A percentile compares a stretch with the other conserved stretches of the same genome.
These are phyloP conservation scores for Schrenkiella parvula DNA, from an alignment of 345 rosid species.

Conservation along the genomic window DNA sequence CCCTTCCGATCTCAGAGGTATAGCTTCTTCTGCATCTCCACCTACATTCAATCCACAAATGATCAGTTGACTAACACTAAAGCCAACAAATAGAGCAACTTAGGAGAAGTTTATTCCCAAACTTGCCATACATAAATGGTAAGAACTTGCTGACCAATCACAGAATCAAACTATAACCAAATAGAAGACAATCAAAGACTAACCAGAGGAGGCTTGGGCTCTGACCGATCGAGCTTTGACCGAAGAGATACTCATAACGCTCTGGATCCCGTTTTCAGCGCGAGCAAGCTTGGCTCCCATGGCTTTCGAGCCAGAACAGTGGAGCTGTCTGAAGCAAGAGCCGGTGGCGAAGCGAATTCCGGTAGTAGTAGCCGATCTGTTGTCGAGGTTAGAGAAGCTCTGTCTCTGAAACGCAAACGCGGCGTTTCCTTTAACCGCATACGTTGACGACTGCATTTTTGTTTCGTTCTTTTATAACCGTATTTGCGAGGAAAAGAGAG, in stretches of 20 bases:
- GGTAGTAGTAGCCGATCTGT: conserved; percentile 26
- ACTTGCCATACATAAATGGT: too few relatives aligned
- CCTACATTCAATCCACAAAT: conserved; percentile 37
- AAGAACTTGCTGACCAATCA: too few relatives aligned
- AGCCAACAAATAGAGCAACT: not conserved
- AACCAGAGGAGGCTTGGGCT: conserved; percentile 73
- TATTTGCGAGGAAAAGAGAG: conserved; percentile 15
- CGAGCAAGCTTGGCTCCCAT: conserved; percentile 71
- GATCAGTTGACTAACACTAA: not conserved
- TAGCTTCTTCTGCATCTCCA: conserved; percentile 60
- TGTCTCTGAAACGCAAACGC: conserved; percentile 39
- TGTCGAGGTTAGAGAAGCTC: conserved; percentile 25
- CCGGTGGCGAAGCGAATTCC: conserved; percentile 30
- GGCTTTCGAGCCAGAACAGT: conserved; percentile 25
- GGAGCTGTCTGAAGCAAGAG: conserved; percentile 38
- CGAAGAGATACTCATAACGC: conserved; percentile 38
- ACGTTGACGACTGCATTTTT: conserved; percentile 61
- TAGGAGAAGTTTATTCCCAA: not conserved
- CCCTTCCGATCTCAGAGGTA: conserved; percentile 43
- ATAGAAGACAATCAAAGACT: conserved; percentile 16
- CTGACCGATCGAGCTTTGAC: conserved; percentile 56
- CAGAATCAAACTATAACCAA: not conserved
- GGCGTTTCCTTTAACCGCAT: conserved; percentile 39
- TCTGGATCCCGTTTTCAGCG: conserved; percentile 36
- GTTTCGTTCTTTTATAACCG: conserved; percentile 14